phyloP scores from a whole-genome alignment of 345 rosid species.

The Aegle marmelos region DNA sequence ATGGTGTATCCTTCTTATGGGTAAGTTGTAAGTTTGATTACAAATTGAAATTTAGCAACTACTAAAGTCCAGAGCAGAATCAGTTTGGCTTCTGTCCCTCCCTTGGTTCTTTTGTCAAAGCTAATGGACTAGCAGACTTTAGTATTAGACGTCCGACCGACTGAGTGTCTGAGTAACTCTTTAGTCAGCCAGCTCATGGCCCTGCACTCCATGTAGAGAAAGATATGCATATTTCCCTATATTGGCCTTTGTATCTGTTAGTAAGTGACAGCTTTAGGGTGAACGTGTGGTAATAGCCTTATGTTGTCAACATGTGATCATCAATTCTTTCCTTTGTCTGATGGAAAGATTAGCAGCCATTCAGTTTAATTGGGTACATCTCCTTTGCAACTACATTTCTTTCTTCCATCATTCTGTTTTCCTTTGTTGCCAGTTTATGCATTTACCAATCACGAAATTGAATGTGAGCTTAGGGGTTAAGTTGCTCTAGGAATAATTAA shows the following conservation, averaged over 20 bases:
- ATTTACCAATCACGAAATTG: constrained; percentile 44
- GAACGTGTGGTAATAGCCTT: not conserved
- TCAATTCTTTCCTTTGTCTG: not conserved
- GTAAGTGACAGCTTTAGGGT: constrained; percentile 4
- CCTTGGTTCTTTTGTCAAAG: not conserved
- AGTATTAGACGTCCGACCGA: not conserved
- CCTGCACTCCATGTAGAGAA: not conserved
- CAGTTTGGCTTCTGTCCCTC: not conserved
- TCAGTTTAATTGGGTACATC: constrained; percentile 25
- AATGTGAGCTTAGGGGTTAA: constrained; percentile 21
- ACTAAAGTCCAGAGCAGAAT: not conserved
- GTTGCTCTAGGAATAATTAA: constrained; percentile 31
- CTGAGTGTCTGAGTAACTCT: not conserved
- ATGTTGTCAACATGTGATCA: not conserved
- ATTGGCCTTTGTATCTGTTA: not conserved
- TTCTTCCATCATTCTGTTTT: not conserved
- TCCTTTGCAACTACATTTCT: constrained; percentile 29
- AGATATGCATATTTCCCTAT: not conserved
- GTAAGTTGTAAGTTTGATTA: constrained; percentile 43
- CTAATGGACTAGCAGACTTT: constrained; percentile 5
- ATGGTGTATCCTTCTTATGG: constrained; percentile 74
- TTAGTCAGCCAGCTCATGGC: not conserved
- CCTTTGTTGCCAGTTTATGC: constrained; percentile 10
- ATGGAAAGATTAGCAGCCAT: not conserved
- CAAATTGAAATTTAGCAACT: not conserved